These are phyloP conservation scores for Tetradesmus lagerheimii DNA, from an alignment of 139 green algal genomes.

Conservation along the genomic window DNA sequence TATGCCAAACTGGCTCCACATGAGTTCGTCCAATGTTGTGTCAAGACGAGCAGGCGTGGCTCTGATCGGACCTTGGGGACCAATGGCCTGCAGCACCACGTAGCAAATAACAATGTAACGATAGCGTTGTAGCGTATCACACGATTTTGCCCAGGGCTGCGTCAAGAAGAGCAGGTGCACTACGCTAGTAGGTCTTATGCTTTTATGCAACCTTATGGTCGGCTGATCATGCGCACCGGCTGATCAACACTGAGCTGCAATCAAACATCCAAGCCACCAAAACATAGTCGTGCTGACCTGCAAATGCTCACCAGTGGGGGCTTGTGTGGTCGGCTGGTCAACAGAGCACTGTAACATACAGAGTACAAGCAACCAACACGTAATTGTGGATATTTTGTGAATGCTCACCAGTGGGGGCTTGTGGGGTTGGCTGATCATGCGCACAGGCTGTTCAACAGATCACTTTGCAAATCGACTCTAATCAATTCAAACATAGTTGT, in stretches of 20 bases:
- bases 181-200: neutral
- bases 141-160: too few relatives aligned
- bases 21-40: conserved; percentile 41
- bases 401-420: conserved; percentile 17
- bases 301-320: neutral
- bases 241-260: too few relatives aligned
- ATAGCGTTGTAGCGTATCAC: too few relatives aligned
- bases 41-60: neutral
- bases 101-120: neutral
- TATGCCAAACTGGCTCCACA: conserved; percentile 45
- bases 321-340: conserved; percentile 23
- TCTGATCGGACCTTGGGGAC: neutral
- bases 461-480: too few relatives aligned
- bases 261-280: too few relatives aligned
- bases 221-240: too few relatives aligned
- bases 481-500: too few relatives aligned
- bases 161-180: neutral
- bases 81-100: conserved; percentile 12
- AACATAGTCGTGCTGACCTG: too few relatives aligned
- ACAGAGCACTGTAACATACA: too few relatives aligned
- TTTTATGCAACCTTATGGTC: too few relatives aligned
- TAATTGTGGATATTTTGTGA: neutral
- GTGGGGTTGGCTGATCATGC: conserved; percentile 1
- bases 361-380: too few relatives aligned
- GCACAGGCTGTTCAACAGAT: too few relatives aligned